Base-by-base conservation (phyloP, 306 rosid genomes). In the Cicer chorassanicum region DNA sequence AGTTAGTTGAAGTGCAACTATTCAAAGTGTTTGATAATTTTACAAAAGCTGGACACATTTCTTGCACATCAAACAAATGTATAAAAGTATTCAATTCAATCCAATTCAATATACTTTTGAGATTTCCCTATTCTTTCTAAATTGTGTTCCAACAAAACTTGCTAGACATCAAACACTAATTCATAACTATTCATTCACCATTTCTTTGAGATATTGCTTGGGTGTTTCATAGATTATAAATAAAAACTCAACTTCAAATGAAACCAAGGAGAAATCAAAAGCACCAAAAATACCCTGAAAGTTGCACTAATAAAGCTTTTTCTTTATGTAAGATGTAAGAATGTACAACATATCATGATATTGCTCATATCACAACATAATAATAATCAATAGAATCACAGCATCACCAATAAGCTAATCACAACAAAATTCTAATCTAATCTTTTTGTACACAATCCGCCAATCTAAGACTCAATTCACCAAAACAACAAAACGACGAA, bases 301-400 rank as follows among this genome's bases (percentile, higher is more conserved):
- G 29, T n/a, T 39, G 18, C 19, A 40, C 59, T 10, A 24, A 12
- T 11, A 9, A 8, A 18, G 4, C 19, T 42, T 50, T 50, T 19
- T 42, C 8, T 78, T n/a, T 63, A 29, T 0, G 36, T 29, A 29
- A 29, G 36, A 29, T 29, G 81, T 84, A 8, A 74, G 70, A 78
- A 78, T 78, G 73, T 78, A 70, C 88, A 84, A 18, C 3, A 55
- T 51, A 68, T 51, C 55, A 77, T 54, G 75, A 70, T 65, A 68
- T 63, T 18, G 71, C 8, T 63, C 60, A 64, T 70, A 78, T 62
- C 63, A 81, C 3, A 53, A 74, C 70, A 70, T n/a, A 78, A 43
- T 14, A 42, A 42, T 15, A 43, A 70, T 70, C 34, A 84, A 69
- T 45, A 59, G 61, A 78, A 78, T 78, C 53, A 78, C 16, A 41